These are phyloP conservation scores for Lipomyces chichibuensis DNA, from an alignment of 805 yeast genomes.

Conservation along the genomic window DNA sequence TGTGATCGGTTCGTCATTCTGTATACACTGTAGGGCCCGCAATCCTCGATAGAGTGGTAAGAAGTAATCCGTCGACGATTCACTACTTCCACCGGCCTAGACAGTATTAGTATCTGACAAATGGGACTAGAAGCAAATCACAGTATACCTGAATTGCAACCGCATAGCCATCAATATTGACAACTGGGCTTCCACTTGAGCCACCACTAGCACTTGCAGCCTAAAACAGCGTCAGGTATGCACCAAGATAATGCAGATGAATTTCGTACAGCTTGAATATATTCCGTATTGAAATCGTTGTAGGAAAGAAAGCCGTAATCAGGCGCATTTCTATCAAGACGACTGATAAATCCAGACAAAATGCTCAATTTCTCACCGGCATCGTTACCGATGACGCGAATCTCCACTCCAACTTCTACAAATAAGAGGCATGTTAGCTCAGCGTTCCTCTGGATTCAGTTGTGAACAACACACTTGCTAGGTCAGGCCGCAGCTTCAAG, in stretches of 20 bases:
- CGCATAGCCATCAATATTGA: conserved; percentile 80
- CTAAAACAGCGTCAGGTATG: neutral
- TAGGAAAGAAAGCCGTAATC: conserved; percentile 87
- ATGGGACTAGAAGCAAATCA: neutral
- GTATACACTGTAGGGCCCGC: conserved; percentile 79
- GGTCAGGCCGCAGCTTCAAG: conserved; percentile 71
- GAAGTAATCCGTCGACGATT: conserved; percentile 91
- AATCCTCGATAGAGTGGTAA: conserved; percentile 81
- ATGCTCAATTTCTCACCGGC: conserved; percentile 93
- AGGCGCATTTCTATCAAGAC: conserved; percentile 92
- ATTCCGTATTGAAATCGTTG: conserved; percentile 52
- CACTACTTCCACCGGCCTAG: conserved; percentile 84
- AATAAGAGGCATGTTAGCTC: neutral
- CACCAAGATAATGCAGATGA: neutral
- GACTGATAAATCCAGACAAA: conserved; percentile 77
- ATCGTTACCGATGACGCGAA: conserved; percentile 93
- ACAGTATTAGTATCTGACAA: conserved; percentile 47
- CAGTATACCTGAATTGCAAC: conserved; percentile 59
- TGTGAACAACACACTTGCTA: conserved; percentile 39
- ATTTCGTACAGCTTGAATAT: conserved; percentile 26
- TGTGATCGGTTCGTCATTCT: conserved; percentile 59
- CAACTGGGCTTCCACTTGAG: conserved; percentile 96
- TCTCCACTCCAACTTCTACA: conserved; percentile 90
- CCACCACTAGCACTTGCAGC: conserved; percentile 97
- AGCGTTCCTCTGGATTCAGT: neutral